phyloP scores from a whole-genome alignment of 768 basidiomycete species.

The Lactarius pseudohatsudake region DNA sequence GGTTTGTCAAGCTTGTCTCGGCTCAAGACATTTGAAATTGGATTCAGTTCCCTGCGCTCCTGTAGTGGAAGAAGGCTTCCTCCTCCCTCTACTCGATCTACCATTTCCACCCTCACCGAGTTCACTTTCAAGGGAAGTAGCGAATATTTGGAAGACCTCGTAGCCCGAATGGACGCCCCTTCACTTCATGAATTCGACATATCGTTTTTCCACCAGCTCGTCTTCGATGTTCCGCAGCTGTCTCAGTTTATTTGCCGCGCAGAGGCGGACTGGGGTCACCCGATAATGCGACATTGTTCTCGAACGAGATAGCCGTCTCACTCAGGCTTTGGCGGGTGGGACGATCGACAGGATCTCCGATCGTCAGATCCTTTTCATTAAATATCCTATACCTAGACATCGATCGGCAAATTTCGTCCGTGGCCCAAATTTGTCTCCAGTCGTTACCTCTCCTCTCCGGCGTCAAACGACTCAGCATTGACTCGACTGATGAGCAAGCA shows the following conservation, averaged over 20 bases:
- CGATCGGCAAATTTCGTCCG: not conserved
- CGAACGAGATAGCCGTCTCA: not conserved
- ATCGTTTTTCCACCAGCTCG: not conserved
- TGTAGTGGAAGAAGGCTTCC: not conserved
- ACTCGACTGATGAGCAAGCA: not conserved
- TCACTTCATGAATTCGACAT: not conserved
- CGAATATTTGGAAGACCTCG: slow-evolving; percentile 1
- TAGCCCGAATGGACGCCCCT: not conserved
- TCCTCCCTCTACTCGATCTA: not conserved
- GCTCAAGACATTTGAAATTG: slow-evolving; percentile 1
- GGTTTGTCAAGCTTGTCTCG: not conserved
- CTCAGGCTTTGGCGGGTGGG: not conserved
- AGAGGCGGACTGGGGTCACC: not conserved
- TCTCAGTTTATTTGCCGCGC: not conserved
- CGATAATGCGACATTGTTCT: not conserved
- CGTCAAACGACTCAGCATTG: not conserved
- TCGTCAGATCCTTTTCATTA: not conserved
- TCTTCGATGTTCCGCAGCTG: not conserved
- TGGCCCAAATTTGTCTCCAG: not conserved
- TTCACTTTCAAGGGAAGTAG: not conserved
- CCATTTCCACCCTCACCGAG: not conserved
- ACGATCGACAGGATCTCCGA: not conserved
- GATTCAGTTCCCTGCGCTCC: not conserved
- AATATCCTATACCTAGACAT: not conserved
- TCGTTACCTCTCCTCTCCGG: not conserved